Evolutionary conservation across 1,284 basidiomycete species (phyloP).

Genomic region (Trichosporon inkin): DNA sequence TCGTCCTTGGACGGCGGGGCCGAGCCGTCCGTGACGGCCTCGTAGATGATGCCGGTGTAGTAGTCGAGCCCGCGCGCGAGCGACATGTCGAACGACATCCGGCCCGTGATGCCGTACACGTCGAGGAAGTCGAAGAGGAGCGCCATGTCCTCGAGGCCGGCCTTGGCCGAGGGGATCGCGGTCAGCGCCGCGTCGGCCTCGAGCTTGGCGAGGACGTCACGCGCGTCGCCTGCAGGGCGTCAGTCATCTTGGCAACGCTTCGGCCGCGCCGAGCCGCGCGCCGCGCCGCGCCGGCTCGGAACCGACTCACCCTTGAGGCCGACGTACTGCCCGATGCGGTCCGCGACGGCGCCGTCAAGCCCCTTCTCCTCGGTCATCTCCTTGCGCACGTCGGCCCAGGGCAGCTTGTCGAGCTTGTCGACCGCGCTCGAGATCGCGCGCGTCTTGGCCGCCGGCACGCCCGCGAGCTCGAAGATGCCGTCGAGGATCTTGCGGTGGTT

Average conservation of each 20-base stretch:
- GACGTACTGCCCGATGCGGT: constrained; percentile 95
- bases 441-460: constrained; percentile 87
- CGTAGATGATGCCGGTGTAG: constrained; percentile 98
- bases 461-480: constrained; percentile 94
- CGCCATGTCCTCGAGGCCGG: constrained; percentile 87
- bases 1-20: constrained; percentile 76
- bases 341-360: constrained; percentile 74
- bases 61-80: constrained; percentile 96
- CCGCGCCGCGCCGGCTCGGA: background rate
- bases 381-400: constrained; percentile 88
- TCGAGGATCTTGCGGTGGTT: constrained; percentile 98
- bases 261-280: background rate
- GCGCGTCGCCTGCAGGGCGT: constrained; percentile 52
- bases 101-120: constrained; percentile 69
- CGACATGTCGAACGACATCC: constrained; percentile 92
- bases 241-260: background rate
- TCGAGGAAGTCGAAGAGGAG: constrained; percentile 78
- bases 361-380: constrained; percentile 98
- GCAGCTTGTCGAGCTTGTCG: constrained; percentile 95
- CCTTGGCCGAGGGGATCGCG: constrained; percentile 69
- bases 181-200: constrained; percentile 64
- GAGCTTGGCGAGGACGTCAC: constrained; percentile 72
- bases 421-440: constrained; percentile 94
- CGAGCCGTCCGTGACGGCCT: constrained; percentile 88
- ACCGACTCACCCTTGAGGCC: constrained; percentile 71